Percentiles rank a stretch among this genome's conserved stretches.
phyloP scores from a whole-genome alignment of 352 stramenopile species.

The Plasmopara muralis region DNA sequence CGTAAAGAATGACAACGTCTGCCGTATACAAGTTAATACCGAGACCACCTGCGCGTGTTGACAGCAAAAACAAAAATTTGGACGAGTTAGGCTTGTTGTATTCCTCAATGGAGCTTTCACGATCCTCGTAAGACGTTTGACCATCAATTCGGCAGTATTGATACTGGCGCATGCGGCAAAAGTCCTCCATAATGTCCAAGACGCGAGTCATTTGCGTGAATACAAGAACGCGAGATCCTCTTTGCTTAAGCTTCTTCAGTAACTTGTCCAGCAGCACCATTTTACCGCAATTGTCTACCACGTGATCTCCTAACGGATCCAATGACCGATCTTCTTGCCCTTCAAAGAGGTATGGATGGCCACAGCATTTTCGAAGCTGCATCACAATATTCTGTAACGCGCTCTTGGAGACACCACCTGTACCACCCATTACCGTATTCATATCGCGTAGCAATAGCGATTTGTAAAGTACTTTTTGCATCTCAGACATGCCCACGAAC shows the following conservation, averaged over 20 bases:
- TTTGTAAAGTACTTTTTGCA: constrained; percentile 97
- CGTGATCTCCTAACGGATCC: constrained; percentile 93
- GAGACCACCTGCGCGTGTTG: constrained; percentile 95
- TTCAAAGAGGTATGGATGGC: constrained; percentile 92
- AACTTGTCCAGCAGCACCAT: constrained; percentile 96
- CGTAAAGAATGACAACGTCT: constrained; percentile 98
- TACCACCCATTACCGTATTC: constrained; percentile 73
- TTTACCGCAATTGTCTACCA: constrained; percentile 97
- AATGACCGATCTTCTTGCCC: constrained; percentile 93
- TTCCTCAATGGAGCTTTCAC: constrained; percentile 79
- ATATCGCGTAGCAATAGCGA: constrained; percentile 95
- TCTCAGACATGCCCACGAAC: constrained; percentile 85
- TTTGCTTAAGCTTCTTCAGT: constrained; percentile 81
- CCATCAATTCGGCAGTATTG: constrained; percentile 88
- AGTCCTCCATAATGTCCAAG: constrained; percentile 93
- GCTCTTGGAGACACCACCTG: constrained; percentile 65
- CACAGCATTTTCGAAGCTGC: constrained; percentile 85
- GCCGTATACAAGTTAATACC: constrained; percentile 99
- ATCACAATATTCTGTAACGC: constrained; percentile 85
- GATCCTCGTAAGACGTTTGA: constrained; percentile 82
- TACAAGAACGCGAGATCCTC: constrained; percentile 84
- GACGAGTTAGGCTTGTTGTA: constrained; percentile 96
- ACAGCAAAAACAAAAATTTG: constrained; percentile 98
- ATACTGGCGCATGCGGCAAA: constrained; percentile 91
- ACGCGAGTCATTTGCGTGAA: constrained; percentile 93